Base-by-base conservation (phyloP, 805 yeast genomes). In the Yueomyces sinensis region DNA sequence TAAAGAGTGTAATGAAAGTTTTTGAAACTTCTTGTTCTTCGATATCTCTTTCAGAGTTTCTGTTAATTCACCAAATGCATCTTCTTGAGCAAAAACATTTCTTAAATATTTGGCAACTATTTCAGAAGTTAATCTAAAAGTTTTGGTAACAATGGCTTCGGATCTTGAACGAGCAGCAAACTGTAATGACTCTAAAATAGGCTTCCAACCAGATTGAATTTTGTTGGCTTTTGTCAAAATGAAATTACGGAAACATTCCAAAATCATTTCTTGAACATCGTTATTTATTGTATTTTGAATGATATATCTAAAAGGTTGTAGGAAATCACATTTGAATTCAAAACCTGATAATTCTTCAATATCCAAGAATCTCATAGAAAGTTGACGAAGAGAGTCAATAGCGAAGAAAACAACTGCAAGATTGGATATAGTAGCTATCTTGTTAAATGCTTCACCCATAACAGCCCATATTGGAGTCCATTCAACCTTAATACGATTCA, bases 391-490 rank as follows among this genome's bases (percentile, higher is more conserved):
- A 1, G 97, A 87, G 53, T 91, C 97, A 36, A 93, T 63, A 1
- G 98, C 97, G 60, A 91, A 87, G 46, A 81, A 75, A 2, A 81
- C 86, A 41, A 91, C 80, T 1, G 76, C 74, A 22, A 68, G 61
- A 49, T 87, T 89, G 28, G 73, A 59, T 51, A 82, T 81, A 38
- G 93, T 76, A 3, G 94, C 94, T 42, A 86, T 87, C 32, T 66
- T 71, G 43, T 83, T 82, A 61, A 91, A 91, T 30, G 82, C 82
- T 38, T 72, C 82, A 13, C 94, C 95, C 82, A 91, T 82, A 9
- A 82, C 80, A 13, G 81, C 72, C 99, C 99, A 91, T 39, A 91
- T 66, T 36, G 83, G 89, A 5, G 94, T 74, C 96, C 98, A 91
- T 59, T 93, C 95, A 41, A 91, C 76, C 56, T 95, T 74, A 47